Conservation (phyloP, 177 flowering plant genomes). For the Vitis hybrid region DNA sequence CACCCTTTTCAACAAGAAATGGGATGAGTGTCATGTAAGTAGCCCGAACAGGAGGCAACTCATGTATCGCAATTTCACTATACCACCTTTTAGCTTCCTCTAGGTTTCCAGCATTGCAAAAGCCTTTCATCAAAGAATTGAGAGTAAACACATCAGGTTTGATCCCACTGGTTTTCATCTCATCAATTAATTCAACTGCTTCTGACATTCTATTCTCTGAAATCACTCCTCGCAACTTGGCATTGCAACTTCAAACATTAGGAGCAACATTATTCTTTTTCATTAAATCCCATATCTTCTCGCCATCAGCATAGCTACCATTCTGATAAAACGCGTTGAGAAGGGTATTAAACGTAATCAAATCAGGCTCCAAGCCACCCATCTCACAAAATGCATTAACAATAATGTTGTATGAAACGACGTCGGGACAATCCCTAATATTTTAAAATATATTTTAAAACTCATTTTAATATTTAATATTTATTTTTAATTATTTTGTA, state of each 20-base stretch:
- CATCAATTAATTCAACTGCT: constrained; percentile 40
- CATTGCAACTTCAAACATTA: constrained; percentile 33
- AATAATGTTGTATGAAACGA: no score
- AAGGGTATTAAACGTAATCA: constrained; percentile 48
- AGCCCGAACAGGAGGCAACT: constrained; percentile 16
- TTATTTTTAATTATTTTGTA: no score
- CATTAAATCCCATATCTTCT: constrained; percentile 51
- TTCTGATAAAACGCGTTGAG: constrained; percentile 31
- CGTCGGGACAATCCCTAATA: no score
- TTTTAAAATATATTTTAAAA: no score
- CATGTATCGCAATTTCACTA: constrained; percentile 18
- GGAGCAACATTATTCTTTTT: constrained; percentile 28
- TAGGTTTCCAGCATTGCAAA: constrained; percentile 32
- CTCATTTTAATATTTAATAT: no score
- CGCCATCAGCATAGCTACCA: constrained; percentile 35
- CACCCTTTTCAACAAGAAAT: constrained; percentile 30
- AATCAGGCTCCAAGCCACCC: constrained; percentile 21
- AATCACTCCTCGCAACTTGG: constrained; percentile 42
- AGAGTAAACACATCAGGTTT: constrained; percentile 31
- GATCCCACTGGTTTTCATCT: constrained; percentile 27
- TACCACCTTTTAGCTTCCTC: constrained; percentile 42
- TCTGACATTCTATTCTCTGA: constrained; percentile 19
- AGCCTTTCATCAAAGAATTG: constrained; percentile 41
- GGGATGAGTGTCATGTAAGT: constrained; percentile 30
- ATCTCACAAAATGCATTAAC: no score